Conservation (phyloP, 1,284 basidiomycete genomes). For the Anthracocystis setariae region DNA sequence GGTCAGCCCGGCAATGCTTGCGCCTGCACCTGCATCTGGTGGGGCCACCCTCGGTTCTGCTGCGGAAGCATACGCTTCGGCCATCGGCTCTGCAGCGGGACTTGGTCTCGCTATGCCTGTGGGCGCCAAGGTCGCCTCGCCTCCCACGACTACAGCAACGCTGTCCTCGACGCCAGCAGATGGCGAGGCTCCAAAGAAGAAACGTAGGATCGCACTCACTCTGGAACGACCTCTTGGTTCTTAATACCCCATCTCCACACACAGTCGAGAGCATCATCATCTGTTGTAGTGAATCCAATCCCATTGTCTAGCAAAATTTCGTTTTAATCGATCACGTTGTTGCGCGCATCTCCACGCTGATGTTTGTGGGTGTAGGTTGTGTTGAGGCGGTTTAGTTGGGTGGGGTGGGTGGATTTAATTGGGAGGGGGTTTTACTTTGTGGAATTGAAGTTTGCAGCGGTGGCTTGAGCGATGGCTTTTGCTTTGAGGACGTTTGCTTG, state of each 20-base stretch:
- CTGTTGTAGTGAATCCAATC: too few species aligned
- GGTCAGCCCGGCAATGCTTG: constrained; percentile 22
- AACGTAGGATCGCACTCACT: constrained; percentile 83
- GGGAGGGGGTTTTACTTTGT: too few species aligned
- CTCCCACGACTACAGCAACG: constrained; percentile 57
- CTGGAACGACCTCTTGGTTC: constrained; percentile 66
- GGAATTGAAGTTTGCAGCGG: constrained; percentile 14
- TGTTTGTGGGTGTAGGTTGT: too few species aligned
- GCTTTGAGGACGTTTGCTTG: constrained; percentile 55
- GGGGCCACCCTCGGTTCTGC: constrained; percentile 12
- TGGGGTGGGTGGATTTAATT: too few species aligned
- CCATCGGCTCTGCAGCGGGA: constrained; percentile 50
- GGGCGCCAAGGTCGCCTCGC: constrained; percentile 23
- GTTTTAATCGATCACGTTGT: too few species aligned
- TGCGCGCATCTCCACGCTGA: too few species aligned
- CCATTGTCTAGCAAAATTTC: too few species aligned
- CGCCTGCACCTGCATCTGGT: constrained; percentile 27
- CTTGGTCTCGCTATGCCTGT: constrained; percentile 36
- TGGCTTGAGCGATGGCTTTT: constrained; percentile 30
- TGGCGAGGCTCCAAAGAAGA: constrained; percentile 81
- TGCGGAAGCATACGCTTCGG: constrained; percentile 34
- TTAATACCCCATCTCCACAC: constrained; percentile 6
- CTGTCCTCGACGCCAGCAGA: constrained; percentile 60
- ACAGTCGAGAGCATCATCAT: too few species aligned
- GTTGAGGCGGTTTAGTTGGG: too few species aligned